Evolutionary conservation across 495 filamentous ascomycete genomes (phyloP).

Genomic region (Trypethelium eluteriae): DNA sequence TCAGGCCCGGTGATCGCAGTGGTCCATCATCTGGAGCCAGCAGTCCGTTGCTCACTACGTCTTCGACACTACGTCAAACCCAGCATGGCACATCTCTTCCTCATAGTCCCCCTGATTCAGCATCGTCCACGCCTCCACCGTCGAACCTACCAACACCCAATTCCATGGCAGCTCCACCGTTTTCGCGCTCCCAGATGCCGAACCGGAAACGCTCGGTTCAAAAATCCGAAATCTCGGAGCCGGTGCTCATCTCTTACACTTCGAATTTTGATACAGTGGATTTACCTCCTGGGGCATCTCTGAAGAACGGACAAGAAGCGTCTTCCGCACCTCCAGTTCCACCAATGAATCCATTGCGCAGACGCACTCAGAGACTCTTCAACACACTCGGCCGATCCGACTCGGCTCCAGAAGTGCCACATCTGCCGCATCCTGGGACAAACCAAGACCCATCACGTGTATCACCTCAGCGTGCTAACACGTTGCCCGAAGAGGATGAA

Average conservation of each 20-base stretch:
- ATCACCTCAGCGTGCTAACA: background rate
- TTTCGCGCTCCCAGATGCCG: constrained; percentile 27
- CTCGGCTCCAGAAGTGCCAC: constrained; percentile 2
- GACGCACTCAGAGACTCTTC: constrained; percentile 24
- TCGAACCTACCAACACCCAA: constrained; percentile 8
- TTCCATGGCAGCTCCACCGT: constrained; percentile 28
- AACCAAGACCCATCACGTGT: background rate
- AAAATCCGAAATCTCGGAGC: constrained; percentile 76
- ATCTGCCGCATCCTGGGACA: background rate
- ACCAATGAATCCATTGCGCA: constrained; percentile 33
- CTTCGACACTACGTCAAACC: background rate
- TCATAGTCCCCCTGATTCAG: constrained; percentile 8
- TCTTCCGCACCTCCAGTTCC: constrained; percentile 30
- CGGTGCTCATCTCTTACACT: constrained; percentile 69
- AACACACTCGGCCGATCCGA: background rate
- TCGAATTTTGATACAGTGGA: constrained; percentile 52
- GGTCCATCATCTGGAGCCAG: background rate
- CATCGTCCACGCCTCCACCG: constrained; percentile 5
- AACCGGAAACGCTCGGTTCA: constrained; percentile 57
- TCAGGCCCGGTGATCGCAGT: constrained; percentile 5
- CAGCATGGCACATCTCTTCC: background rate
- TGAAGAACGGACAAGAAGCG: constrained; percentile 35
- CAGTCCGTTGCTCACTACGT: background rate
- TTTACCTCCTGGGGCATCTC: constrained; percentile 35
- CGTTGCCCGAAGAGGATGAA: background rate